Evolutionary conservation across 1,139 yeast species (phyloP).

Genomic region (Suhomyces atakaporum): DNA sequence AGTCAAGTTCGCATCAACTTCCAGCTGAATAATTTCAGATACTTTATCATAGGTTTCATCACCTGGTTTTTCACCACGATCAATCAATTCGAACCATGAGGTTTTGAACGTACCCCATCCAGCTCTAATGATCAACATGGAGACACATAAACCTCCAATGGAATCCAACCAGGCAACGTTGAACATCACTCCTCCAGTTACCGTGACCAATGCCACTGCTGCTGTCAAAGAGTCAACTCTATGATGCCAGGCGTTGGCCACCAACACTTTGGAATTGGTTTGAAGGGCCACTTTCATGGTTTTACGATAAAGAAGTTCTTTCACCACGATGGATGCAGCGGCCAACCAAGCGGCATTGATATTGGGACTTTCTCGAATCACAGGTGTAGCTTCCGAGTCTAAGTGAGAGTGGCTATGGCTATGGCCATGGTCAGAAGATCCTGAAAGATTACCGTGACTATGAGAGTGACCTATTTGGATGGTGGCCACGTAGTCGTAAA

Average conservation of each 20-base stretch:
- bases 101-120: conserved; percentile 74
- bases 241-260: conserved; percentile 99
- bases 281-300: conserved; percentile 77
- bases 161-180: conserved; percentile 85
- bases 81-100: conserved; percentile 76
- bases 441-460: conserved; percentile 29
- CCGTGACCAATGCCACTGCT: conserved; percentile 84
- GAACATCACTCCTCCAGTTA: conserved; percentile 79
- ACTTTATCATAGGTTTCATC: conserved; percentile 34
- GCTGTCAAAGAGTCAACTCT: conserved; percentile 95
- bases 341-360: conserved; percentile 97
- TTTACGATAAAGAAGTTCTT: conserved; percentile 82
- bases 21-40: conserved; percentile 23
- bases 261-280: conserved; percentile 82
- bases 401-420: conserved; percentile 21
- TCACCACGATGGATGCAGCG: conserved; percentile 77
- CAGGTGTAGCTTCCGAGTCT: conserved; percentile 5
- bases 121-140: conserved; percentile 77
- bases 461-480: conserved; percentile 58
- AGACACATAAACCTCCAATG: conserved; percentile 85
- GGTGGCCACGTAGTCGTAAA: conserved; percentile 44
- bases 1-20: conserved; percentile 20
- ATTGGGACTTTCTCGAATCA: conserved; percentile 51
- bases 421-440: conserved; percentile 2
- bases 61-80: conserved; percentile 44